Evolutionary conservation across 306 rosid genomes (phyloP), one percentile per base, ranked within the genome.

Genomic region (Gillenia trifoliata): DNA sequence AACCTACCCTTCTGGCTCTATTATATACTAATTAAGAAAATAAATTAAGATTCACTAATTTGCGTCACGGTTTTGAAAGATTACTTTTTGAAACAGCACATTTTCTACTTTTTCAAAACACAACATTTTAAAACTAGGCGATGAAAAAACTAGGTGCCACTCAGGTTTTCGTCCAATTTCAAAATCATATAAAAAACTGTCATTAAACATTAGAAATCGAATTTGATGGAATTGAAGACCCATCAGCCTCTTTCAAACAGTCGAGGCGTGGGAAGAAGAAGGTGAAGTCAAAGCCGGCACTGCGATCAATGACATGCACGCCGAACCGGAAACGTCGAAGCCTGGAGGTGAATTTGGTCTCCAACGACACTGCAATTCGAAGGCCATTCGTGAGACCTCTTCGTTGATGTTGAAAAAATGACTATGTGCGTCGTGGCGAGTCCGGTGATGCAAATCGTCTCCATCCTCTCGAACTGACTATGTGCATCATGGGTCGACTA

Each of bases 341-440:
- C 81, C 64, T 90, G 99, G 15, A 82, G 77, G 81, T 86, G 89
- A 86, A 84, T 81, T 55, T 80, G 89, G 69, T 92, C 99, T 22
- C 64, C 82, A 0, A 57, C 80, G 49, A 88, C 71, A 11, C 88
- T 88, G 13, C 86, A 85, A 66, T 87, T 82, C 0, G 91, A 83
- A 68, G 92, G 86, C 99, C 99, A 85, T 83, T 95, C 99, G 52
- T 90, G 97, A 34, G 97, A 85, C 96, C 99, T 85, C 87, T 95
- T 95, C 30, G 98, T 92, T 0, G 96, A 90, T 0, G 80, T 98
- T 95, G 91, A 66, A 17, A 72, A 84, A 61, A 5, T n/a, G n/a
- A n/a, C n/a, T n/a, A n/a, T n/a, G n/a, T n/a, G n/a, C n/a, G n/a
- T n/a, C n/a, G n/a, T n/a, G n/a, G n/a, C n/a, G n/a, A n/a, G n/a